Percentiles rank a stretch among this genome's conserved stretches.
These are phyloP conservation scores for Myriosclerotinia duriaeana DNA, from an alignment of 2,329 filamentous ascomycete genomes.

Conservation along the genomic window DNA sequence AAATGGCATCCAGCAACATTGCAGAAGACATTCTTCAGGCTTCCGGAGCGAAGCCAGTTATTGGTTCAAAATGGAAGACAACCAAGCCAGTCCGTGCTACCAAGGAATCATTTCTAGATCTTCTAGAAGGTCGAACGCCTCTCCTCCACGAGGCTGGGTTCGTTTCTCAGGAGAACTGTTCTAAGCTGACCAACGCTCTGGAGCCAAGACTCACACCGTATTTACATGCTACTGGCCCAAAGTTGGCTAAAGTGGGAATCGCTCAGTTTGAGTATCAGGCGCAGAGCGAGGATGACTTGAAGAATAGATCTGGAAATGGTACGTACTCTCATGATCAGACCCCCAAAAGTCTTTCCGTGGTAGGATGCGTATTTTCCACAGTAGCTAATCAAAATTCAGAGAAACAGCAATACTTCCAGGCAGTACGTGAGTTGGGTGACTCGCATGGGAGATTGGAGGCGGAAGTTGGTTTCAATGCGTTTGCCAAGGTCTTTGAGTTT, in stretches of 20 bases:
- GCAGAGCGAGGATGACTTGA: slow-evolving; percentile 14
- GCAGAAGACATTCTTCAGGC: background rate
- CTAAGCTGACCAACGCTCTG: background rate
- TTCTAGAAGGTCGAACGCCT: slow-evolving; percentile 13
- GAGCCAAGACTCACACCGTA: slow-evolving; percentile 14
- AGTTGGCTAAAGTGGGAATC: slow-evolving; percentile 16
- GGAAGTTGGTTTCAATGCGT: slow-evolving; percentile 8
- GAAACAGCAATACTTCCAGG: slow-evolving; percentile 18
- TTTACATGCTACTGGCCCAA: slow-evolving; percentile 17
- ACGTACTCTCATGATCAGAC: background rate
- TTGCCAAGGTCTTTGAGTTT: slow-evolving; percentile 13
- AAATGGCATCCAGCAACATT: background rate
- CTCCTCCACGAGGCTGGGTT: slow-evolving; percentile 8
- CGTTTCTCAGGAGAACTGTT: background rate
- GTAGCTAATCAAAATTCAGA: background rate
- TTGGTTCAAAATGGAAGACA: slow-evolving; percentile 3
- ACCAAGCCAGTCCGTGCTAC: slow-evolving; percentile 1
- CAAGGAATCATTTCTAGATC: background rate
- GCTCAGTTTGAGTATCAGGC: slow-evolving; percentile 21
- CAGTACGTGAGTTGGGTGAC: background rate
- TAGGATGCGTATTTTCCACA: background rate
- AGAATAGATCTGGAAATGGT: slow-evolving; percentile 19
- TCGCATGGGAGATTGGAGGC: background rate
- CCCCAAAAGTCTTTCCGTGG: background rate
- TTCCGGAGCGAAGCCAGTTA: background rate